These are phyloP conservation scores for Aspergillus japonicus DNA, from an alignment of 2,329 filamentous ascomycete species.

Conservation along the genomic window DNA sequence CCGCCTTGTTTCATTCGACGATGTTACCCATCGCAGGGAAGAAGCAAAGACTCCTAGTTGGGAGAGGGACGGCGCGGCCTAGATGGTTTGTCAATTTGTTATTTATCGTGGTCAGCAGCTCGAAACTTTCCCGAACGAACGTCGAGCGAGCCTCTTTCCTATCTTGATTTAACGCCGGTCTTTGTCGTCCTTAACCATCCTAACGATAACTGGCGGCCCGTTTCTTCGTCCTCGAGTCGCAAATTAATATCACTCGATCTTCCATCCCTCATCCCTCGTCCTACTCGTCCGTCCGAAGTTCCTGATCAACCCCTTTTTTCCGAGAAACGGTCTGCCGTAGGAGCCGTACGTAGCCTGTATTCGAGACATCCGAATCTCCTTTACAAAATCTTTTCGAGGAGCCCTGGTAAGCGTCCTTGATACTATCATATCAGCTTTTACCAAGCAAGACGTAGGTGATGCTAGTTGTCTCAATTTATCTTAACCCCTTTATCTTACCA, in stretches of 20 bases:
- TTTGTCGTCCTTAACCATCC: slow-evolving; percentile 24
- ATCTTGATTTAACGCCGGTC: slow-evolving; percentile 17
- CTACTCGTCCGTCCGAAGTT: slow-evolving; percentile 14
- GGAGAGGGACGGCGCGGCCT: slow-evolving; percentile 1
- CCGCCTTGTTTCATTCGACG: neutral
- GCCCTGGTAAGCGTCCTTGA: neutral
- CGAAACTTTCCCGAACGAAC: slow-evolving; percentile 27
- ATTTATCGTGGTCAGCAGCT: slow-evolving; percentile 32
- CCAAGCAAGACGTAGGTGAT: too few species aligned
- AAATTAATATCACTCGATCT: slow-evolving; percentile 26
- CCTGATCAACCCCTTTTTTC: slow-evolving; percentile 3
- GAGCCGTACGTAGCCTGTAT: slow-evolving; percentile 14
- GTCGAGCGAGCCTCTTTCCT: slow-evolving; percentile 25
- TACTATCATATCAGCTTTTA: too few species aligned
- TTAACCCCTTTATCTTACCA: too few species aligned
- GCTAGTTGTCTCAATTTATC: too few species aligned
- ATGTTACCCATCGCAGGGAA: neutral
- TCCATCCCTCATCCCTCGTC: slow-evolving; percentile 16
- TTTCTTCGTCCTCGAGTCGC: slow-evolving; percentile 23
- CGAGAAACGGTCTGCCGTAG: neutral
- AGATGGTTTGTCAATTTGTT: slow-evolving; percentile 20
- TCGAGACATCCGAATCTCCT: neutral
- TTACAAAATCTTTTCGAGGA: neutral
- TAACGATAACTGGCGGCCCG: slow-evolving; percentile 24
- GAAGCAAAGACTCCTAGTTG: slow-evolving; percentile 10